These are phyloP conservation scores for Macrophomina pseudophaseolina DNA, from an alignment of 2,329 filamentous ascomycete species.

Conservation along the genomic window DNA sequence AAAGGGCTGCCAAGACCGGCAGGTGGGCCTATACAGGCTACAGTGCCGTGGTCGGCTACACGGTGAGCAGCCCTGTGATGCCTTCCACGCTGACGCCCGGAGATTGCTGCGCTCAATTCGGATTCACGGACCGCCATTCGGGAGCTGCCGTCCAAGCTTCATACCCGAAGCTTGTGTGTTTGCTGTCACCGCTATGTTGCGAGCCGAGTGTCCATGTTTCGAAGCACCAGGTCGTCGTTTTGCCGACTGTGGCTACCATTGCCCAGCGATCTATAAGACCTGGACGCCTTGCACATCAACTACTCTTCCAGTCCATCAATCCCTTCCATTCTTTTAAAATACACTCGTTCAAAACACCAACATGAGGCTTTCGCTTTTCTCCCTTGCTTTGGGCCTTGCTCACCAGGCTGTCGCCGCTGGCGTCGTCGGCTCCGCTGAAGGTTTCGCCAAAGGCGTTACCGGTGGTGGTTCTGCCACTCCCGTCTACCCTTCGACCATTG, in stretches of 20 bases:
- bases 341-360: neutral
- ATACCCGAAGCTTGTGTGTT: constrained; percentile 8
- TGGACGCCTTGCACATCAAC: constrained; percentile 18
- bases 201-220: constrained; percentile 8
- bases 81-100: neutral
- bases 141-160: constrained; percentile 3
- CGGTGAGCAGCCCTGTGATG: neutral
- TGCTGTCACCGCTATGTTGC: neutral
- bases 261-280: neutral
- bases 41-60: neutral
- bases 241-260: neutral
- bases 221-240: neutral
- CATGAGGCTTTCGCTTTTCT: constrained; percentile 23
- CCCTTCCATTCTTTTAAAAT: constrained; percentile 16
- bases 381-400: constrained; percentile 7
- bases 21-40: neutral
- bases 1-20: constrained; percentile 9
- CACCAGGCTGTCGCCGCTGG: constrained; percentile 17
- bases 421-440: constrained; percentile 49
- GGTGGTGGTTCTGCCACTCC: constrained; percentile 62
- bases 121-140: constrained; percentile 6
- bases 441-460: constrained; percentile 61
- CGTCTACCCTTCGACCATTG: constrained; percentile 59
- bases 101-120: constrained; percentile 13
- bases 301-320: constrained; percentile 1